Evolutionary conservation across 495 filamentous ascomycete genomes (phyloP), one percentile per base, ranked within the genome.

Genomic region (Umbilicaria muhlenbergii): DNA sequence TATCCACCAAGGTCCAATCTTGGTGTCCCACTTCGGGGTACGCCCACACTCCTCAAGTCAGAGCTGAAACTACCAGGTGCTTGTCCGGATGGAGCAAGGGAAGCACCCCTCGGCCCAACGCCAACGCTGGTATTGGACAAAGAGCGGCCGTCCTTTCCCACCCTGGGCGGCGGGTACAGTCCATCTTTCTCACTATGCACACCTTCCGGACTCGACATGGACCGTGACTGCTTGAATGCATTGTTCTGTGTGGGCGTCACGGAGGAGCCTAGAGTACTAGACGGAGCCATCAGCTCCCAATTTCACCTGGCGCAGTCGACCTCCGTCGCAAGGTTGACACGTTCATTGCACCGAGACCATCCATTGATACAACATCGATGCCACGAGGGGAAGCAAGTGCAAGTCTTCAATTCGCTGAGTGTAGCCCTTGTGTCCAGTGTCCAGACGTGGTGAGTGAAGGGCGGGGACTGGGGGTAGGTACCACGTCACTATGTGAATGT

Each of bases 1-100:
- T 49, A 56, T 19, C 65, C 56, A 45, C 66, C 73, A 44, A 73
- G 57, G 44, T 87, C 85, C 36, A 73, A 61, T 39, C 83, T 75
- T 13, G 83, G 80, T 8, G 77, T 84, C 13, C 72, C 73, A 48
- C 71, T 75, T 38, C 80, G 79, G 34, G 78, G 71, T 28, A 73
- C 68, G 38, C 69, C 69, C 62, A 83, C 75, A 56, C 79, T 86
- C 56, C 83, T 85, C 44, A 96, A 65, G 38, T 93, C 86, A 10
- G 88, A 77, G 55, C 82, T 93, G 67, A 96, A 96, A 67, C 86
- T 93, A 8, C 91, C 92, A 1, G 89, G 87, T 19, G 77, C 78
- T 34, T 76, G 69, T 31, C 61, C 63, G 11, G 78, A 77, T 18
- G 78, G 75, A 45, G 75, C 78, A 48, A 84, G 57, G 12, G 80